Evolutionary conservation across 2,329 filamentous ascomycete species (phyloP).

Genomic region (Aspergillus fumigatiaffinis): DNA sequence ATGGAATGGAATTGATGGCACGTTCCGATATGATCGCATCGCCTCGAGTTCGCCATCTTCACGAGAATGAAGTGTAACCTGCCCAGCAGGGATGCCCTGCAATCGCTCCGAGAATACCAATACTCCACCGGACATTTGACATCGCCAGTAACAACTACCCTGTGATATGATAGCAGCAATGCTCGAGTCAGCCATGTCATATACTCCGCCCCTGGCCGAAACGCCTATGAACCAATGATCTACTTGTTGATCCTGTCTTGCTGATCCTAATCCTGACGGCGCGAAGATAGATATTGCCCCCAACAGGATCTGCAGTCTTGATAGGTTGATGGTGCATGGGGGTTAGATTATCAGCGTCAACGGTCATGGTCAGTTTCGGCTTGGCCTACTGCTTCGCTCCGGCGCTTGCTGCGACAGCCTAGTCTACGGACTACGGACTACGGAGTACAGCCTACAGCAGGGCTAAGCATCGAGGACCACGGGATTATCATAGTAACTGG

Average conservation of each 20-base stretch:
- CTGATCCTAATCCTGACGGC: background rate
- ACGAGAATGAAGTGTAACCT: background rate
- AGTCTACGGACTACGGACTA: no score
- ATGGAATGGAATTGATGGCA: background rate
- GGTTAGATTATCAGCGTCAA: background rate
- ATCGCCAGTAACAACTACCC: background rate
- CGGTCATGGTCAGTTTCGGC: background rate
- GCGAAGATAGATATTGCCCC: background rate
- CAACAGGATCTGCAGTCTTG: background rate
- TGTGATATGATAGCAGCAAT: background rate
- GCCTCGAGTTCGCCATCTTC: background rate
- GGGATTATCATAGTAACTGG: background rate
- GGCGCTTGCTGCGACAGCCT: background rate
- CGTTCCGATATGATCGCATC: background rate
- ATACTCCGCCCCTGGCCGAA: background rate
- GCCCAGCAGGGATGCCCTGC: background rate
- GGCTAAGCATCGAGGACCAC: background rate
- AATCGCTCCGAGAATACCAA: background rate
- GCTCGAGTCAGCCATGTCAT: background rate
- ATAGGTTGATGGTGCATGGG: background rate
- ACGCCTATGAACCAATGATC: background rate
- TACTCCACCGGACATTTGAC: background rate
- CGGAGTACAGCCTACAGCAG: background rate
- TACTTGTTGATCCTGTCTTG: background rate
- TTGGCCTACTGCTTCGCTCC: background rate